phyloP scores from a whole-genome alignment of 768 basidiomycete species.

The Suillus weaverae region DNA sequence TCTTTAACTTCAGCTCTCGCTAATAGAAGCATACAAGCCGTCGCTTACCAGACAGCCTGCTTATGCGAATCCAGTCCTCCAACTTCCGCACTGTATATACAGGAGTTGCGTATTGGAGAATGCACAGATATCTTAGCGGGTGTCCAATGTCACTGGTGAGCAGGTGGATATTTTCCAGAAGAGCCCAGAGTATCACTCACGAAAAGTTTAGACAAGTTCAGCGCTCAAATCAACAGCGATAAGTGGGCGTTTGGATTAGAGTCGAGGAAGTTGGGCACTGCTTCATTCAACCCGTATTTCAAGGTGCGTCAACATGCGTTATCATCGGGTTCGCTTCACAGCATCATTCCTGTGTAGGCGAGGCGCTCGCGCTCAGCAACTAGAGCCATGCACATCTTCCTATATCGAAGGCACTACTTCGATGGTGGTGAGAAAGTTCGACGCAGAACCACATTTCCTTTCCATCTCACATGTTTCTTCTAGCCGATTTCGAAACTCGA shows the following conservation, averaged over 20 bases:
- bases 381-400: too few species aligned
- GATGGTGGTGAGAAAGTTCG: too few species aligned
- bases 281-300: neutral
- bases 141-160: too few species aligned
- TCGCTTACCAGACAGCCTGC: neutral
- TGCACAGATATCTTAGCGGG: too few species aligned
- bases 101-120: neutral
- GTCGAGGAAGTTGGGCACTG: neutral
- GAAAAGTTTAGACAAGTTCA: neutral
- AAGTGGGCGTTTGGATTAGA: neutral
- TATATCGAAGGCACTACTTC: too few species aligned
- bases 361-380: too few species aligned
- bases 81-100: neutral
- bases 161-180: neutral
- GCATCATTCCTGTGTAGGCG: neutral
- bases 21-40: neutral
- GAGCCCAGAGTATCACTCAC: neutral
- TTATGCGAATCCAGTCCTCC: neutral
- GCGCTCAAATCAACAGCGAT: neutral
- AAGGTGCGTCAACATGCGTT: neutral
- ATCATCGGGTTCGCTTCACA: neutral
- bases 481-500: too few species aligned
- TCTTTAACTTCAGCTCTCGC: neutral
- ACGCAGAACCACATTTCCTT: too few species aligned
- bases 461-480: too few species aligned